Evolutionary conservation across 345 rosid species (phyloP), one percentile per base, ranked within the genome.

Genomic region (Citrus mangshanensis): DNA sequence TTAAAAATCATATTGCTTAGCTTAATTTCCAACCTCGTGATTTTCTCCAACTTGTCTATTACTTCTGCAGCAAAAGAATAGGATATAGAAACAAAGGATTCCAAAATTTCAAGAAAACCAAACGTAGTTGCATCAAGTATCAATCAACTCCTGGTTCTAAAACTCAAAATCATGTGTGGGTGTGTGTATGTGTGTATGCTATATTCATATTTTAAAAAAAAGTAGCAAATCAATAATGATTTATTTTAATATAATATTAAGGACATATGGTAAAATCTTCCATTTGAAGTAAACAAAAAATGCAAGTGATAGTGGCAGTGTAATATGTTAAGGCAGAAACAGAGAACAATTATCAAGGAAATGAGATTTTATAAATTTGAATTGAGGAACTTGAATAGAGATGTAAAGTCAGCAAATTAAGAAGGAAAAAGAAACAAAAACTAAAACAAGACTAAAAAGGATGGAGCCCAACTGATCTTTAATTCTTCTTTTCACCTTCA

Each of bases 401-500:
- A 60, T 18, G 49, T 25, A 71, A 63, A 24, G 58, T 24, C 34
- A 24, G 67, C 66, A 51, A 40, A 68, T 61, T 40, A 46, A 75
- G 37, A 64, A 21, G 19, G 34, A 63, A 22, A 38, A 69, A 68
- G 35, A 12, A 38, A 34, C 40, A 79, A 78, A 71, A 71, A 51
- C 14, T 13, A 38, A 27, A 40, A 46, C 56, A 22, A 74, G 49
- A 61, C 35, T 66, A 35, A 34, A 66, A 3, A 1, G 27, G 30
- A 54, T 21, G 24, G 0, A 27, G 55, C 38, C 54, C 58, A 51
- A 73, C 68, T 27, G 54, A 32, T 51, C 24, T 42, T 82, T 82
- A 90, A 60, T 77, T 83, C 89, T 87, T 82, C 92, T 87, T 83
- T 74, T 84, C 88, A 67, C 66, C 85, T 72, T 46, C 88, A 78